A percentile compares a stretch with the other conserved stretches of the same genome.
Evolutionary conservation across 2,329 filamentous ascomycete species (phyloP).

Genomic region (Fusarium coicis): DNA sequence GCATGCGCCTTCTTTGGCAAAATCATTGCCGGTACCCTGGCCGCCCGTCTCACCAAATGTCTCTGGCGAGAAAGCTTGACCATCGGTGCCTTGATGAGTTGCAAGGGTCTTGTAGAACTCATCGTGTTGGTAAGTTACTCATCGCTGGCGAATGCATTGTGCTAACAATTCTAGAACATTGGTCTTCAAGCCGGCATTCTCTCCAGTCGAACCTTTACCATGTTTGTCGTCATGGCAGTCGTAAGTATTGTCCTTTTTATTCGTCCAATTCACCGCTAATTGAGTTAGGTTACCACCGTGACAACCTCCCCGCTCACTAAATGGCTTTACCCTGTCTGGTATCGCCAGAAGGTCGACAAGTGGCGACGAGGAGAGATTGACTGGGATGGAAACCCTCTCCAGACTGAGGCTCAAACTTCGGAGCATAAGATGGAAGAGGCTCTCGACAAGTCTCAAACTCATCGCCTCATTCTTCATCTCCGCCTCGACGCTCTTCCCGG

Average conservation of each 20-base stretch:
- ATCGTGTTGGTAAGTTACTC: conserved; percentile 80
- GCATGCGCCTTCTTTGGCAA: conserved; percentile 86
- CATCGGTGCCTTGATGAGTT: conserved; percentile 94
- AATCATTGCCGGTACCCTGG: conserved; percentile 82
- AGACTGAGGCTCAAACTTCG: conserved; percentile 39
- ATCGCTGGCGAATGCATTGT: too few species aligned
- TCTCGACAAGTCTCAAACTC: conserved; percentile 42
- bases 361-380: conserved; percentile 88
- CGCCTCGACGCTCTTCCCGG: conserved; percentile 45
- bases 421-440: conserved; percentile 44
- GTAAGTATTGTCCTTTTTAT: conserved; percentile 32
- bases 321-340: conserved; percentile 76
- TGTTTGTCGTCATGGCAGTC: conserved; percentile 94
- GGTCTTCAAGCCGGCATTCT: conserved; percentile 86
- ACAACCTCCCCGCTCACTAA: conserved; percentile 81
- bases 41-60: conserved; percentile 75
- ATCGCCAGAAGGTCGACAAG: conserved; percentile 62
- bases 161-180: conserved; percentile 64
- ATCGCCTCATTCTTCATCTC: conserved; percentile 43
- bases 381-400: conserved; percentile 68
- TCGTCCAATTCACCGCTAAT: background rate
- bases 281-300: conserved; percentile 75
- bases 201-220: conserved; percentile 85
- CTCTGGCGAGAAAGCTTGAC: conserved; percentile 91
- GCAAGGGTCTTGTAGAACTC: conserved; percentile 92